Percentiles rank a stretch among this genome's conserved stretches.
Evolutionary conservation across 192 early-diverging fungal species (phyloP).

Genomic region (Entomortierella chlamydospora): DNA sequence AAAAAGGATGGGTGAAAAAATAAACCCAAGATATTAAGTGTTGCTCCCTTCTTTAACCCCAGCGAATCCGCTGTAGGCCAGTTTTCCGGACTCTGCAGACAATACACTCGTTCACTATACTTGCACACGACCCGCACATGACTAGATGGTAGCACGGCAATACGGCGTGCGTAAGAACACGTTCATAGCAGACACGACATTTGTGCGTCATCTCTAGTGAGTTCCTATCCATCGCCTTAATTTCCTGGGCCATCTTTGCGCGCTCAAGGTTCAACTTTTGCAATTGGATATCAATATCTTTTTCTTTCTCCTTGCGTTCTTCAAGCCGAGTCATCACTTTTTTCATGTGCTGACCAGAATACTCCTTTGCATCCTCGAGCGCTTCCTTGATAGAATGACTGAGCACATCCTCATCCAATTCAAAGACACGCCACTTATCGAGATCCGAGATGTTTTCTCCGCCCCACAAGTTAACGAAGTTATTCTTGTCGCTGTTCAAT

Average conservation of each 20-base stretch:
- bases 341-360: neutral
- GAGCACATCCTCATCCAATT: neutral
- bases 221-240: conserved; percentile 11
- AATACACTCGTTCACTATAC: conserved; percentile 45
- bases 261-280: neutral
- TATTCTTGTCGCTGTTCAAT: neutral
- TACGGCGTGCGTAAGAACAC: conserved; percentile 45
- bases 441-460: neutral
- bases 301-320: neutral
- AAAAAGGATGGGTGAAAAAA: neutral
- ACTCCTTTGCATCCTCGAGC: neutral
- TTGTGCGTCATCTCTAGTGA: conserved; percentile 23
- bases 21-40: too few relatives aligned
- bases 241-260: neutral
- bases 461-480: neutral
- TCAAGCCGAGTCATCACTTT: neutral
- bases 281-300: neutral
- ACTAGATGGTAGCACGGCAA: conserved; percentile 59
- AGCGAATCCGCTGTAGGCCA: conserved; percentile 19
- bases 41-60: conserved; percentile 13
- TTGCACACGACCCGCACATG: conserved; percentile 51
- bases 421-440: neutral
- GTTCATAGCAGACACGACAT: conserved; percentile 58
- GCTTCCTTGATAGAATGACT: conserved; percentile 6
- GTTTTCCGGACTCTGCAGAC: conserved; percentile 48